Conservation (phyloP, 768 basidiomycete species). For the Trametes punicea region DNA sequence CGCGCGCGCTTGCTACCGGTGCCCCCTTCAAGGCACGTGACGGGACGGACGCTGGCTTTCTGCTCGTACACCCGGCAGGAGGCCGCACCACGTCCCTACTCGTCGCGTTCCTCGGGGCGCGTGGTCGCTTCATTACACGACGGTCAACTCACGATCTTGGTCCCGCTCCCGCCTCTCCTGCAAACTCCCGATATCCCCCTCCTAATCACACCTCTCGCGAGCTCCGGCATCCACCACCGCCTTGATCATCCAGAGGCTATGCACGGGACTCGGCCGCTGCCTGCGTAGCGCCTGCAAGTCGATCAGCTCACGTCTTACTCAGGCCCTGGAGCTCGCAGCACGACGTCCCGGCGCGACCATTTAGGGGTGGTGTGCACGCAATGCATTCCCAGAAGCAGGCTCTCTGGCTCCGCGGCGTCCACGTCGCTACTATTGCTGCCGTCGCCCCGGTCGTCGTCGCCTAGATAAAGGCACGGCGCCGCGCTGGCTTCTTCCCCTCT, state of each 20-base stretch:
- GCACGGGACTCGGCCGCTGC: not conserved
- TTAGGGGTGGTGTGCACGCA: not conserved
- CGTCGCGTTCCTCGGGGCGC: conserved; percentile 3
- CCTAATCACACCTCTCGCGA: not conserved
- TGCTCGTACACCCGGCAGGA: not conserved
- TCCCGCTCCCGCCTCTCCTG: not conserved
- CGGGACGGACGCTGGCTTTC: conserved; percentile 11
- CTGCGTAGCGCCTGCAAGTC: not conserved
- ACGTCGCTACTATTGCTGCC: not conserved
- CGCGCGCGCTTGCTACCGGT: not conserved
- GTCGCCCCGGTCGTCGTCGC: not conserved
- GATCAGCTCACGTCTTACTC: not conserved
- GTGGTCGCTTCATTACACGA: not conserved
- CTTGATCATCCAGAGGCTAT: not conserved
- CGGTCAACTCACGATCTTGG: conserved; percentile 9
- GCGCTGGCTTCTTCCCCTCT: not conserved
- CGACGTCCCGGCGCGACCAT: not conserved
- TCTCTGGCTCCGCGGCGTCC: not conserved
- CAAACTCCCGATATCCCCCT: not conserved
- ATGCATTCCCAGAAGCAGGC: not conserved
- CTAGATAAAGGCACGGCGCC: not conserved
- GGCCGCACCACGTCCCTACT: conserved; percentile 3
- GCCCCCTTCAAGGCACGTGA: conserved; percentile 1
- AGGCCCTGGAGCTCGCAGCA: not conserved
- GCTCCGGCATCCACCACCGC: not conserved